Conservation (phyloP, 73 alveolate genomes). For the Tetrahymena borealis region DNA sequence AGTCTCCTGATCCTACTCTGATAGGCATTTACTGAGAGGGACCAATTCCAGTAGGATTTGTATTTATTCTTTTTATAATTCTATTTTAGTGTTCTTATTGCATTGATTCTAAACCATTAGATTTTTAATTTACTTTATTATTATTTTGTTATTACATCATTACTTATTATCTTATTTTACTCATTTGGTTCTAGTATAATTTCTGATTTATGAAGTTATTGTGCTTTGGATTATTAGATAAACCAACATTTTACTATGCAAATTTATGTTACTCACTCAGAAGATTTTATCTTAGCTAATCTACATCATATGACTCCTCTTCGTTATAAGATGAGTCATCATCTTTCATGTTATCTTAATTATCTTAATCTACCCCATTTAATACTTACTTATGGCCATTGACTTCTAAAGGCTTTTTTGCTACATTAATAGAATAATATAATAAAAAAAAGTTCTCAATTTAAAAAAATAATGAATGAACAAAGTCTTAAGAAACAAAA, state of each 20-base stretch:
- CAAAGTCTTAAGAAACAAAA: too few species aligned
- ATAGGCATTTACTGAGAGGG: not conserved
- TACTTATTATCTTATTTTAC: not conserved
- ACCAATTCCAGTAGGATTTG: not conserved
- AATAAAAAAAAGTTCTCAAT: too few species aligned
- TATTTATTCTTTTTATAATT: not conserved
- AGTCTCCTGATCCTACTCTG: not conserved
- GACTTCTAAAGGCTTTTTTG: not conserved
- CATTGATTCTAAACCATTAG: not conserved
- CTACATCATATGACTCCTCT: not conserved
- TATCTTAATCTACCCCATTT: not conserved
- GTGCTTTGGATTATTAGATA: not conserved
- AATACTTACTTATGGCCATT: not conserved
- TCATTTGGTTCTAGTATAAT: not conserved
- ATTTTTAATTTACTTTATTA: not conserved
- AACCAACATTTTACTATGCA: not conserved
- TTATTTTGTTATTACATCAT: not conserved
- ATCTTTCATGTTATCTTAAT: not conserved
- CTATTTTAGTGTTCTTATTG: not conserved
- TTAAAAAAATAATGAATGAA: too few species aligned
- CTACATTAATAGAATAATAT: too few species aligned
- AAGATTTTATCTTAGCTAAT: not conserved
- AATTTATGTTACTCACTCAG: not conserved
- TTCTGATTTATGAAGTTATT: not conserved
- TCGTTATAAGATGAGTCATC: not conserved